Conservation (phyloP, 2,329 filamentous ascomycete genomes). For the Paecilomyces sp. region DNA sequence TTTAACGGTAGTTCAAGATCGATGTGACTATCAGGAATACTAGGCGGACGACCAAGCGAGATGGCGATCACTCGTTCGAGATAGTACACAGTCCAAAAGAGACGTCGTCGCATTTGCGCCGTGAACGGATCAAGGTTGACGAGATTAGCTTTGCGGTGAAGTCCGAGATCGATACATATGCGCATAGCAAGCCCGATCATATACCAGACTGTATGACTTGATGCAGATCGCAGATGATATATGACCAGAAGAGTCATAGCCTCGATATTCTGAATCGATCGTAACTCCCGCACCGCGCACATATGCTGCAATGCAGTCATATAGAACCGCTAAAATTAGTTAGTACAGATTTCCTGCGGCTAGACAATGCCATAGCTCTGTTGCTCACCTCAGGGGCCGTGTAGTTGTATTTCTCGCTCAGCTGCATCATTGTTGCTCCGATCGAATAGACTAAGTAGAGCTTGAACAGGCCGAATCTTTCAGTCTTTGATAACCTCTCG, state of each 20-base stretch:
- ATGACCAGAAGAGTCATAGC: slow-evolving; percentile 46
- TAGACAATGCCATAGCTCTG: not conserved
- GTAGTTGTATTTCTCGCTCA: slow-evolving; percentile 41
- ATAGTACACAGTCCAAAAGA: slow-evolving; percentile 49
- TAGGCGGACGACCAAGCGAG: slow-evolving; percentile 45
- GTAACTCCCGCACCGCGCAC: slow-evolving; percentile 41
- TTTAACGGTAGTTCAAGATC: slow-evolving; percentile 43
- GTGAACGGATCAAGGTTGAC: slow-evolving; percentile 33
- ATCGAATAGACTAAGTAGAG: slow-evolving; percentile 48
- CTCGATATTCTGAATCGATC: slow-evolving; percentile 46
- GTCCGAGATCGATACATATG: slow-evolving; percentile 46
- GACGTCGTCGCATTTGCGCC: slow-evolving; percentile 39
- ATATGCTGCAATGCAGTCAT: slow-evolving; percentile 44
- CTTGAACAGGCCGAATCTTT: slow-evolving; percentile 45
- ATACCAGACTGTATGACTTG: slow-evolving; percentile 48
- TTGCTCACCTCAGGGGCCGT: slow-evolving; percentile 34
- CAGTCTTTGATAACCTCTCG: slow-evolving; percentile 23
- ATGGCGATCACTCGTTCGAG: slow-evolving; percentile 45
- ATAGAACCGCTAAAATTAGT: slow-evolving; percentile 38
- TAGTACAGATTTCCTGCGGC: not conserved
- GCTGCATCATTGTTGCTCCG: slow-evolving; percentile 41
- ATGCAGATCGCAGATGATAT: slow-evolving; percentile 45
- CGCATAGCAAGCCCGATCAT: slow-evolving; percentile 50
- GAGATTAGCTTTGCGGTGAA: slow-evolving; percentile 44
- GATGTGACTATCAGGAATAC: slow-evolving; percentile 46